Evolutionary conservation across 2,329 filamentous ascomycete species (phyloP), one percentile per base, ranked within the genome.

Genomic region (Colletotrichum sp.): DNA sequence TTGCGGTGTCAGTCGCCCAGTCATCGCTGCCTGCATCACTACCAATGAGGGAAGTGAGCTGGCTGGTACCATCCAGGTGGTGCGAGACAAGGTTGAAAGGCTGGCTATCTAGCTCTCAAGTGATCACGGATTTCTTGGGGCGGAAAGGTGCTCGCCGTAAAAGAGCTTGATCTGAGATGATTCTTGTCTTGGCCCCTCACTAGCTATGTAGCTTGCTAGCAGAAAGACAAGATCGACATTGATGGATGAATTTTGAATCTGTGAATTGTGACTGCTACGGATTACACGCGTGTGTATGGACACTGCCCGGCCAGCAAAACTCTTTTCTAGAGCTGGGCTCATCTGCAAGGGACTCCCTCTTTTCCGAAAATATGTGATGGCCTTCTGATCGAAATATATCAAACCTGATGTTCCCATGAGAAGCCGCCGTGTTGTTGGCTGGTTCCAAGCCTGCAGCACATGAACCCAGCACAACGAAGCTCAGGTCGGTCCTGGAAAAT

Each of bases 71-170:
- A 98, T 98, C 85, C 91, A 94, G 81, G 90, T 93, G 78, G 89
- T 98, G 83, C 97, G 96, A 90, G 94, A 97, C 87, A 97, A 98
- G 92, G 95, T 98, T 72, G 96, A 98, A 91, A 92, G 96, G 81
- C 91, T 98, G 80, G 95, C 96, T 89, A 98, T 98, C 88, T 98
- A 93, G 91, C n/a, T 30, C n/a, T 32, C 18, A 38, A n/a, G 38
- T n/a, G 18, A n/a, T 43, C 5, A 43, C 16, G 18, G 18, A 43
- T 62, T n/a, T n/a, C n/a, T 38, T 10, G 60, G 34, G 60, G 18
- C 24, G 21, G 30, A 24, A 30, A 36, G 21, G 18, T 21, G 60
- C 9, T n/a, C 18, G 38, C 18, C 16, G 13, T 28, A 30, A n/a
- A 30, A 32, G 16, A 10, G 56, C 30, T 32, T 60, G 56, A n/a